Base-by-base conservation (phyloP, 2,329 filamentous ascomycete species). In the Elsinoe ampelina region DNA sequence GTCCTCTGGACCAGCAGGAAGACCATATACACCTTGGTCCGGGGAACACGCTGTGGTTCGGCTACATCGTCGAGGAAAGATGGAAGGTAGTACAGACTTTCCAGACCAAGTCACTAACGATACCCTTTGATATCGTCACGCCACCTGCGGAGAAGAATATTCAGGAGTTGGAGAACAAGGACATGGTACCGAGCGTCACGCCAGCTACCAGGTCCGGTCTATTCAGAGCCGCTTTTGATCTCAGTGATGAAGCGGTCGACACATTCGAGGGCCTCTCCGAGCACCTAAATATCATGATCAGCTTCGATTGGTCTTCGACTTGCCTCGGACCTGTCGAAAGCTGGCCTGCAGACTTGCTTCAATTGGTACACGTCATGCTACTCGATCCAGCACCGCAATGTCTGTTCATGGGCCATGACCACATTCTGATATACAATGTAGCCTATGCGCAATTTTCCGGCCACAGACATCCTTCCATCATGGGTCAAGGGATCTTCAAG, bases 311-410 rank as follows among this genome's bases (percentile, higher is more conserved):
- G 59, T 13, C 57, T 11, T 48, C 57, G 3, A 61, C 57, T n/a
- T 55, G 54, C 7, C 19, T 61, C 20, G 59, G 59, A 17, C 11
- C 54, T 13, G 54, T 59, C 5, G 20, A 34, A 7, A 17, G 38
- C 15, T 61, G 57, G 59, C 58, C 59, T 12, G 47, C 36, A n/a
- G 59, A 61, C 32, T 47, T 59, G 5, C 42, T 59, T 17, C 55
- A 59, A 12, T 34, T 61, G 1, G 47, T 59, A 6, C 59, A 61
- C 42, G 20, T 61, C 13, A 59, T 59, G 2, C 20, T 59, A 6
- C 34, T 61, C n/a, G 59, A 59, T 34, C 59, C 59, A n/a, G 39
- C 58, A 41, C 59, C 59, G 2, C 51, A 58, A 17, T 34, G 57
- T 17, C 50, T 61, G 2, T 22, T 59, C 11, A 22, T 61, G n/a